phyloP scores from a whole-genome alignment of 805 yeast genomes.

The Candida parachauliodes region DNA sequence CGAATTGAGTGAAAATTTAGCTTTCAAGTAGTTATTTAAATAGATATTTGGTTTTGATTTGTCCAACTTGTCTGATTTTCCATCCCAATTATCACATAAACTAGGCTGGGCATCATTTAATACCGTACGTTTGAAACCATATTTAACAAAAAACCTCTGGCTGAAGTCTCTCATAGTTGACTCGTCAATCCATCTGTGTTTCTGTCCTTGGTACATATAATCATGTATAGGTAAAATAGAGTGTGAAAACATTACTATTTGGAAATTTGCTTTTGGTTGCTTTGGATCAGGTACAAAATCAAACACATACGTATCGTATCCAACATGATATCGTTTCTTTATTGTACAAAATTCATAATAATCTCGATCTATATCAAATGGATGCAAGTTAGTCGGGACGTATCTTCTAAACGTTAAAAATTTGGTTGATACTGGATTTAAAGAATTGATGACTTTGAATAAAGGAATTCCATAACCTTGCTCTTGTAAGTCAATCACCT shows the following conservation, averaged over 20 bases:
- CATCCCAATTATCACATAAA: conserved; percentile 11
- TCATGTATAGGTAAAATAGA: conserved; percentile 10
- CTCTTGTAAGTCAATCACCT: conserved; percentile 5
- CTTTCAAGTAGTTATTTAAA: conserved; percentile 4
- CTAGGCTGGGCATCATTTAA: conserved; percentile 3
- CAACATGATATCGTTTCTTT: neutral
- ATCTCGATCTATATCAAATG: conserved; percentile 9
- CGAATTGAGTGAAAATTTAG: conserved; percentile 4
- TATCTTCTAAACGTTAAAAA: conserved; percentile 7
- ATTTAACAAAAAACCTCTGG: conserved; percentile 4
- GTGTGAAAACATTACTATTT: conserved; percentile 10
- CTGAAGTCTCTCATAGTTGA: neutral
- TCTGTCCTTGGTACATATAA: conserved; percentile 9
- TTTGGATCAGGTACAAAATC: conserved; percentile 10
- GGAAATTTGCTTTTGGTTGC: conserved; percentile 2
- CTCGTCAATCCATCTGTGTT: conserved; percentile 10
- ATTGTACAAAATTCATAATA: conserved; percentile 8
- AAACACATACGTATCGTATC: conserved; percentile 6
- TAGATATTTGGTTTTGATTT: conserved; percentile 5
- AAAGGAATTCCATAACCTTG: conserved; percentile 10
- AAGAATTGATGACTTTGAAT: conserved; percentile 8
- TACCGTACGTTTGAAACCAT: conserved; percentile 4
- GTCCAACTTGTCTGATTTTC: conserved; percentile 4
- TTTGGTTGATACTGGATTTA: conserved; percentile 1
- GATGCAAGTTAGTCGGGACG: conserved; percentile 3